These are phyloP conservation scores for Triticum urartu DNA, from an alignment of 176 grass and related monocot species.

Conservation along the genomic window DNA sequence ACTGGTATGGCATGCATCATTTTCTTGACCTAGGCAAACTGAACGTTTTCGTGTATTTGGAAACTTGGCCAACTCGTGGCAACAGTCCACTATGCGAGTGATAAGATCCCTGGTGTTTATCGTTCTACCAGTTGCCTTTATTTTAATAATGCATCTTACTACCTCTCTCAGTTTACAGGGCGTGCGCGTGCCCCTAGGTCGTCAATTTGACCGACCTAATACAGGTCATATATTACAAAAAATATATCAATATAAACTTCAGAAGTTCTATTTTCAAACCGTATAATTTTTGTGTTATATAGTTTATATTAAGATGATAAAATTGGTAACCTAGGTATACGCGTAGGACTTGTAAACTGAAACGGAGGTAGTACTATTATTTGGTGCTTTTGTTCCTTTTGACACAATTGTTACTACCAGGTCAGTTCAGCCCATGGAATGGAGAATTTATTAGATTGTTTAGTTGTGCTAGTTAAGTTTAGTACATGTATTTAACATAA, in stretches of 20 bases:
- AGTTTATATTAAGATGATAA: too few species aligned
- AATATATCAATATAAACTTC: too few species aligned
- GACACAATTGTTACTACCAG: neutral
- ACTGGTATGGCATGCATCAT: neutral
- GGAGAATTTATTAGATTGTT: neutral
- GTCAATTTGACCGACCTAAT: too few species aligned
- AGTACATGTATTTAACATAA: slow-evolving; percentile 16
- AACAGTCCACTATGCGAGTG: neutral
- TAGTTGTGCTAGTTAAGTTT: neutral
- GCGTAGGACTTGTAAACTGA: too few species aligned
- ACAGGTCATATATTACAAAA: too few species aligned
- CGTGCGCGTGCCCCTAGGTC: too few species aligned
- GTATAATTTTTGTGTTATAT: too few species aligned
- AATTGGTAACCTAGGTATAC: too few species aligned
- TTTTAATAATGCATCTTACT: neutral
- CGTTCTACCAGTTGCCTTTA: neutral
- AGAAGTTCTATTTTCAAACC: too few species aligned
- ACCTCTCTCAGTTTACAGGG: too few species aligned
- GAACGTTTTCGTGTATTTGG: neutral
- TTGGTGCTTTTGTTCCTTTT: slow-evolving; percentile 4
- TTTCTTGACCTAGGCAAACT: neutral
- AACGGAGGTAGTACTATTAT: neutral
- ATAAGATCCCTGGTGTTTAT: neutral
- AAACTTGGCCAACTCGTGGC: neutral
- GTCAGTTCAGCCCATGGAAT: neutral